Conservation (phyloP, 768 basidiomycete genomes). For the Royoungia palumana region DNA sequence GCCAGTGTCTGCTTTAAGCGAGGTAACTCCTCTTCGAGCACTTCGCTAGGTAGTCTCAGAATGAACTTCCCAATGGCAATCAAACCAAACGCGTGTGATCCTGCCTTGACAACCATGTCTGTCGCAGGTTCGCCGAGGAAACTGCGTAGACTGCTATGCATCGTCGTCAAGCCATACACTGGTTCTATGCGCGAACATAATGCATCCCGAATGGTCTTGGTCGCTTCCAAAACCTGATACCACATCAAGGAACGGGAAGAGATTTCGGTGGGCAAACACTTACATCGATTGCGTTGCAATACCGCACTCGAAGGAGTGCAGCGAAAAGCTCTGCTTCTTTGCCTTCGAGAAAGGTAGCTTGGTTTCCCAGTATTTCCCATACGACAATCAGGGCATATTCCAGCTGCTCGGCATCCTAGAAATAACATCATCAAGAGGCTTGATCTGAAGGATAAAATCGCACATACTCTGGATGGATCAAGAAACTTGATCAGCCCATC, state of each 20-base stretch:
- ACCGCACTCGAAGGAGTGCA: conserved; percentile 66
- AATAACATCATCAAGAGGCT: not conserved
- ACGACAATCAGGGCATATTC: conserved; percentile 78
- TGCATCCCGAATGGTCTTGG: conserved; percentile 75
- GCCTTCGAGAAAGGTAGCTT: conserved; percentile 70
- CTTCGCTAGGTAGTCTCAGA: conserved; percentile 73
- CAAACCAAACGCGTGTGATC: conserved; percentile 78
- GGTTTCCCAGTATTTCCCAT: conserved; percentile 81
- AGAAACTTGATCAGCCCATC: conserved; percentile 62
- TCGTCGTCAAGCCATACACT: conserved; percentile 79
- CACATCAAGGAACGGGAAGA: not conserved
- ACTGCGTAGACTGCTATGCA: conserved; percentile 66
- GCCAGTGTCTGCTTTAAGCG: conserved; percentile 70
- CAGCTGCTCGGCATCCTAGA: conserved; percentile 59
- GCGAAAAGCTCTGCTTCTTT: conserved; percentile 76
- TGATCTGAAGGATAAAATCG: not conserved
- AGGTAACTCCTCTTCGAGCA: conserved; percentile 85
- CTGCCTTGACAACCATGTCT: conserved; percentile 53
- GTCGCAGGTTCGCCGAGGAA: conserved; percentile 57
- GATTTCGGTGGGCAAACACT: conserved; percentile 20
- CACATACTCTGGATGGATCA: conserved; percentile 57
- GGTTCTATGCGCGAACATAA: conserved; percentile 72
- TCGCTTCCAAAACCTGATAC: conserved; percentile 74
- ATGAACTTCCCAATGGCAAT: conserved; percentile 83
- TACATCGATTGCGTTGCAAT: conserved; percentile 69